These are phyloP conservation scores for Dendrostoma leiphaemia DNA, from an alignment of 2,329 filamentous ascomycete genomes.

Conservation along the genomic window DNA sequence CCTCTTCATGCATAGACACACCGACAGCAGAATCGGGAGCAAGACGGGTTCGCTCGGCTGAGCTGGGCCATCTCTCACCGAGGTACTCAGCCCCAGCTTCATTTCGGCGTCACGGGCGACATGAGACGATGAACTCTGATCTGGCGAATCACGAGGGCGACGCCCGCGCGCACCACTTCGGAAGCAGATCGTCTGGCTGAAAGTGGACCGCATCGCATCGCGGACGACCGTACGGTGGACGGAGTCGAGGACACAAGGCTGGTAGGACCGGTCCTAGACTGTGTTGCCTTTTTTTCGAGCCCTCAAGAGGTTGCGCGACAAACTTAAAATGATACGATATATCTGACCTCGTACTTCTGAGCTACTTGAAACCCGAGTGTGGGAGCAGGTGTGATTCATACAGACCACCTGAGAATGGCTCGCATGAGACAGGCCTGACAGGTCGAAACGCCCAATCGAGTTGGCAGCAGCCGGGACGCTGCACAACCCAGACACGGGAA, in stretches of 20 bases:
- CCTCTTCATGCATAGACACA: too few species aligned
- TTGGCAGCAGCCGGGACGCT: conserved; percentile 1
- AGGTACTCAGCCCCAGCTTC: conserved; percentile 1
- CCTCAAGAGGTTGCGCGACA: conserved; percentile 2
- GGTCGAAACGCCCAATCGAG: not conserved
- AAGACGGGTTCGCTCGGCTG: not conserved
- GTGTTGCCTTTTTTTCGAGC: not conserved
- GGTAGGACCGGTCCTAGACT: not conserved
- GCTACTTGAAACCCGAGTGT: conserved; percentile 15
- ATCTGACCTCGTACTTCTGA: not conserved
- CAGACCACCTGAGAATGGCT: not conserved
- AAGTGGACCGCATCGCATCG: not conserved
- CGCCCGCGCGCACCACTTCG: conserved; percentile 1
- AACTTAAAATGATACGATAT: not conserved
- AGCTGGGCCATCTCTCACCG: conserved; percentile 4
- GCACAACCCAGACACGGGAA: not conserved
- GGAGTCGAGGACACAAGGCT: not conserved
- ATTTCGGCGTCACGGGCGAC: not conserved
- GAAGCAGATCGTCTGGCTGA: conserved; percentile 13
- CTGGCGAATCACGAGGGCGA: conserved; percentile 12
- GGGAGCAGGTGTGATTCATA: conserved; percentile 10
- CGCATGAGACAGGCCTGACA: not conserved
- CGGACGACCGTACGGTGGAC: not conserved
- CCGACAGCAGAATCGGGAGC: not conserved
- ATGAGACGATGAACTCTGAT: conserved; percentile 15